Percentiles rank a stretch among this genome's conserved stretches.
These are phyloP conservation scores for Gautieria morchelliformis DNA, from an alignment of 768 basidiomycete species.

Conservation along the genomic window DNA sequence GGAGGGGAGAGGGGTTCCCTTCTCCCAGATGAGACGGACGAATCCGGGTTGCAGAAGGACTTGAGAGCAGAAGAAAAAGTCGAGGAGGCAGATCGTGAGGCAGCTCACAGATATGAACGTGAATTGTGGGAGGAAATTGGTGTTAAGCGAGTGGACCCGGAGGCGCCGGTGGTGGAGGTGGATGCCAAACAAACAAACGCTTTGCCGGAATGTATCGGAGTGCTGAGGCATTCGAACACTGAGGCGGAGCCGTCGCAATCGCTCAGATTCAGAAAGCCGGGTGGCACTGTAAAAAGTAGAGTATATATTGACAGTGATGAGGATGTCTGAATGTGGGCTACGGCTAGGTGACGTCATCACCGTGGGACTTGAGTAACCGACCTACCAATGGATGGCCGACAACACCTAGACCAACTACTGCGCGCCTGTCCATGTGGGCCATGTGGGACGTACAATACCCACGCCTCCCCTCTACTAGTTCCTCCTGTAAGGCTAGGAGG, in stretches of 20 bases:
- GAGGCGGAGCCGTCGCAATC: background rate
- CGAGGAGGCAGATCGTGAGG: background rate
- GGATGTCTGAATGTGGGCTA: background rate
- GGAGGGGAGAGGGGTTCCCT: background rate
- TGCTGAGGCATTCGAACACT: background rate
- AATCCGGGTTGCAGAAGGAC: background rate
- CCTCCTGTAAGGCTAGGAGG: no score
- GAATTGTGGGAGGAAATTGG: background rate
- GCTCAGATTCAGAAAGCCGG: background rate
- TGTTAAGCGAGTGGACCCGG: background rate
- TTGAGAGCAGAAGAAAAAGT: background rate
- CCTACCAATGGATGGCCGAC: no score
- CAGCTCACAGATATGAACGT: background rate
- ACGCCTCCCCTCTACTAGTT: no score
- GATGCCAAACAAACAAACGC: background rate
- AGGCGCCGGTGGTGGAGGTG: background rate
- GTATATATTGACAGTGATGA: slow-evolving; percentile 1
- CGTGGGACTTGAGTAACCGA: no score
- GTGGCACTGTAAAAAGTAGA: background rate
- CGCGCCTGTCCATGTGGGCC: no score
- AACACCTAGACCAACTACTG: no score
- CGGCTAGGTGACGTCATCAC: no score
- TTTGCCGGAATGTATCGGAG: background rate
- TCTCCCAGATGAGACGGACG: background rate
- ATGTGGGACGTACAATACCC: no score